phyloP scores from a whole-genome alignment of 768 basidiomycete genomes.

The Boletus sp. region DNA sequence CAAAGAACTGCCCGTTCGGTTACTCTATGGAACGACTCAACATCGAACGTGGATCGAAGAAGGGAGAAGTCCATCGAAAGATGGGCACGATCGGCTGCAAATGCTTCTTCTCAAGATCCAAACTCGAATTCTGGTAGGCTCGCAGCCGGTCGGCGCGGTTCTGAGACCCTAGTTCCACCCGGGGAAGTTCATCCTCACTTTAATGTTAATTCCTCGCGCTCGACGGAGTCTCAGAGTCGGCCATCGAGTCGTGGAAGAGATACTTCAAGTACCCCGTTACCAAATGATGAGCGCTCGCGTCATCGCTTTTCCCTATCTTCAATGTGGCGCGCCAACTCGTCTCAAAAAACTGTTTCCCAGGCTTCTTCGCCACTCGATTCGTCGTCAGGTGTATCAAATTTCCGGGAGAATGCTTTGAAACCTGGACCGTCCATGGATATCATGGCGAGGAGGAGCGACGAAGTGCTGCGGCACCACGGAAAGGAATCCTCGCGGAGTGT shows the following conservation, averaged over 20 bases:
- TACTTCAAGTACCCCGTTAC: constrained; percentile 18
- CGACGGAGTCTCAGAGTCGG: constrained; percentile 26
- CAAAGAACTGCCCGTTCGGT: constrained; percentile 21
- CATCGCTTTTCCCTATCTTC: constrained; percentile 34
- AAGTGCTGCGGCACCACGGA: constrained; percentile 37
- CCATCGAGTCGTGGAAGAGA: constrained; percentile 28
- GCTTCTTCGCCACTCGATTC: constrained; percentile 32
- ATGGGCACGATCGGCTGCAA: constrained; percentile 32
- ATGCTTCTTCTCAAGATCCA: constrained; percentile 18
- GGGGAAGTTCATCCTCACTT: constrained; percentile 12
- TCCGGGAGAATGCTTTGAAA: constrained; percentile 17
- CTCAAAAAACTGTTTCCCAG: constrained; percentile 26
- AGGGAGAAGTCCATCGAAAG: constrained; percentile 34
- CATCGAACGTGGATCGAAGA: constrained; percentile 21
- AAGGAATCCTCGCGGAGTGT: constrained; percentile 25
- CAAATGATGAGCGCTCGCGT: constrained; percentile 21
- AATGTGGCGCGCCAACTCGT: constrained; percentile 22
- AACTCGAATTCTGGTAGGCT: constrained; percentile 11
- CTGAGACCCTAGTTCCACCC: constrained; percentile 30
- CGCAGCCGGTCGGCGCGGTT: constrained; percentile 25
- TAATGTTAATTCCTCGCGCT: constrained; percentile 13
- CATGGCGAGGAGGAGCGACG: constrained; percentile 42
- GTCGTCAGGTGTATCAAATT: constrained; percentile 34
- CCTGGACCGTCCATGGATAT: constrained; percentile 22
- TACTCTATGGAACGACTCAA: constrained; percentile 20